A percentile compares a stretch with the other conserved stretches of the same genome.
phyloP scores from a whole-genome alignment of 768 basidiomycete species.

The Podaxis sp. region DNA sequence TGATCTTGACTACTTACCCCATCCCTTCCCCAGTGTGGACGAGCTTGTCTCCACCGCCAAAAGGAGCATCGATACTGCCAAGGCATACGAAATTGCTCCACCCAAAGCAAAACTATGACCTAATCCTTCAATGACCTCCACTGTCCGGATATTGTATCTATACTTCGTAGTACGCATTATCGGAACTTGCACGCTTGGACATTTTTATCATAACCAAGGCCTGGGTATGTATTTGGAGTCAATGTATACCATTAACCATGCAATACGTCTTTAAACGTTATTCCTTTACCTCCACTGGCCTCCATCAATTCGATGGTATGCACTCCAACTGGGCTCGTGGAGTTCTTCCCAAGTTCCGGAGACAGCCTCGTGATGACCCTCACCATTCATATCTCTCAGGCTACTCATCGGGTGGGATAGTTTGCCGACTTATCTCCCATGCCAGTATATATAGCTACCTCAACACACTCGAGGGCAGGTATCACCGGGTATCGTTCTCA shows the following conservation, averaged over 20 bases:
- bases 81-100: slow-evolving; percentile 32
- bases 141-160: background rate
- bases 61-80: slow-evolving; percentile 47
- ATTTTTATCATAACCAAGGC: background rate
- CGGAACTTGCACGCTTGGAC: background rate
- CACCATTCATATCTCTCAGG: background rate
- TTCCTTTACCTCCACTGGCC: no score
- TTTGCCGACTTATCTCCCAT: background rate
- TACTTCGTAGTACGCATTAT: background rate
- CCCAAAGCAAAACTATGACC: slow-evolving; percentile 51
- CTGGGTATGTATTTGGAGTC: background rate
- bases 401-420: background rate
- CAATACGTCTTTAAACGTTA: no score
- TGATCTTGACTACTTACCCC: slow-evolving; percentile 10
- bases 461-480: background rate
- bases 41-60: slow-evolving; percentile 77
- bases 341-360: no score
- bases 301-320: no score
- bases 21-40: slow-evolving; percentile 56
- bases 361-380: no score
- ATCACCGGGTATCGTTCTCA: background rate
- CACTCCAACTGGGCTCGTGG: no score
- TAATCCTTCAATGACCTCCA: background rate
- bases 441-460: background rate
- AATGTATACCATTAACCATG: background rate